Evolutionary conservation across 176 grass and related monocot species (phyloP).

Genomic region (Sorghum bicolor): DNA sequence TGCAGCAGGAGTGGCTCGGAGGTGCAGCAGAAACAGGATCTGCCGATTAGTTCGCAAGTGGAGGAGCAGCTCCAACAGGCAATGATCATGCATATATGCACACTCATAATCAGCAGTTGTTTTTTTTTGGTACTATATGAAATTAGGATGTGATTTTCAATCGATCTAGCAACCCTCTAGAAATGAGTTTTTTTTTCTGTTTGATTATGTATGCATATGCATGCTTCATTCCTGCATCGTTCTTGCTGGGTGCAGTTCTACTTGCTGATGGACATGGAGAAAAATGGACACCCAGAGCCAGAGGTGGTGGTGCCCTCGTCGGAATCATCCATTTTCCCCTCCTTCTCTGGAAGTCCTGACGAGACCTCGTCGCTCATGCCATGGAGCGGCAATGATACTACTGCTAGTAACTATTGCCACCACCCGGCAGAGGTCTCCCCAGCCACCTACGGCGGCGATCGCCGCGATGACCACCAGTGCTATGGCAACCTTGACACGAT

Average conservation of each 20-base stretch:
- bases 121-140: neutral
- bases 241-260: neutral
- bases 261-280: slow-evolving; percentile 20
- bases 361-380: neutral
- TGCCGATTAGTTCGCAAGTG: neutral
- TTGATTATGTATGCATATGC: neutral
- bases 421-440: neutral
- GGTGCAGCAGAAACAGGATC: neutral
- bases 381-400: neutral
- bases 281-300: neutral
- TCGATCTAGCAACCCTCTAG: neutral
- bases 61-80: slow-evolving; percentile 17
- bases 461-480: neutral
- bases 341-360: neutral
- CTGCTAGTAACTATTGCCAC: neutral
- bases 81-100: neutral
- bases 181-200: neutral
- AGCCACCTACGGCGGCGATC: neutral
- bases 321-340: neutral
- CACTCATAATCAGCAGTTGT: neutral
- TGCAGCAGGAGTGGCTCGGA: neutral
- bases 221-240: neutral
- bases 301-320: neutral
- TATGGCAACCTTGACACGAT: neutral
- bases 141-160: neutral